phyloP scores from a whole-genome alignment of 495 filamentous ascomycete genomes.

The Penicillium flavigenum region DNA sequence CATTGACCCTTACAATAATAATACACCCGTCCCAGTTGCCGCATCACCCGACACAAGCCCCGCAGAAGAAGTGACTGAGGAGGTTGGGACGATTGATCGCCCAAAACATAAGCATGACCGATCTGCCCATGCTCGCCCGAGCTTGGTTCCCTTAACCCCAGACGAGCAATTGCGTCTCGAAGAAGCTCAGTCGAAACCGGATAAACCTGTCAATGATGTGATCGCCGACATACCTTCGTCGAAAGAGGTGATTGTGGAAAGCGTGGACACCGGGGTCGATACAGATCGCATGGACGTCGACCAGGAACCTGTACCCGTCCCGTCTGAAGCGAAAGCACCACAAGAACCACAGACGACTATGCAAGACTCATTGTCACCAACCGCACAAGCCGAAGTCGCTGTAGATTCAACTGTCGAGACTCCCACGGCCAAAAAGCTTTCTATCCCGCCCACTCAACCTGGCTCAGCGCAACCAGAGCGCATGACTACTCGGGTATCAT shows the following conservation, averaged over 20 bases:
- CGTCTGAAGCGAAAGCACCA: constrained; percentile 16
- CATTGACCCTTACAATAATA: constrained; percentile 43
- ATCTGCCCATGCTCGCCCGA: constrained; percentile 20
- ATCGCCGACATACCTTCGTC: constrained; percentile 12
- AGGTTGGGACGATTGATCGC: constrained; percentile 24
- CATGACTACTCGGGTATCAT: constrained; percentile 64
- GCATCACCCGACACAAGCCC: constrained; percentile 46
- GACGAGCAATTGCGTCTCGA: constrained; percentile 52
- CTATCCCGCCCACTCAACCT: constrained; percentile 25
- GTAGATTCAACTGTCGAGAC: constrained; percentile 17
- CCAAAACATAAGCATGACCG: constrained; percentile 29
- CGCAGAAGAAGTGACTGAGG: constrained; percentile 35
- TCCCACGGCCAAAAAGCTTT: constrained; percentile 11
- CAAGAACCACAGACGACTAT: constrained; percentile 11
- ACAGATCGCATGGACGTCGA: constrained; percentile 29
- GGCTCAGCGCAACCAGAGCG: constrained; percentile 45
- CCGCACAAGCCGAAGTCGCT: constrained; percentile 13
- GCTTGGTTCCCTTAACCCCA: constrained; percentile 43
- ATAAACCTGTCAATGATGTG: constrained; percentile 24
- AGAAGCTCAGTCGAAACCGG: constrained; percentile 46
- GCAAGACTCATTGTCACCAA: constrained; percentile 21
- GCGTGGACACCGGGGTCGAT: constrained; percentile 16
- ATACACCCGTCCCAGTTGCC: constrained; percentile 40
- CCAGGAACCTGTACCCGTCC: constrained; percentile 15
- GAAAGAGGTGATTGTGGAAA: constrained; percentile 32